Evolutionary conservation across 352 stramenopile species (phyloP), one percentile per base, ranked within the genome.

Genomic region (Phytophthora hibernalis): DNA sequence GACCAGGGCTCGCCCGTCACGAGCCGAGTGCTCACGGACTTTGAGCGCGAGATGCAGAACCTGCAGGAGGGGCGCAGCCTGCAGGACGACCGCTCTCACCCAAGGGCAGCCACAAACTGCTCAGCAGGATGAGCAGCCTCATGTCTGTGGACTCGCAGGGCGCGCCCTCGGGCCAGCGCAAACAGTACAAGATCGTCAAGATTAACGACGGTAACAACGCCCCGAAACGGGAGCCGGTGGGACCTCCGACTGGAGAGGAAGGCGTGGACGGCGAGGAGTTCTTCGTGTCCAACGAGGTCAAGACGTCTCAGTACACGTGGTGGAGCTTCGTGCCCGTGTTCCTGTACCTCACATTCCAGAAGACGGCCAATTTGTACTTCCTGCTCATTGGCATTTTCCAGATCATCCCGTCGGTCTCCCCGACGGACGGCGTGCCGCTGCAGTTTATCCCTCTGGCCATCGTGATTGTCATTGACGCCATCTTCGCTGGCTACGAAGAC

Each of bases 261-360:
- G 65, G 35, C 2, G 30, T 4, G 8, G 65, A 68, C 22, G 61
- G n/a, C 15, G 77, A 87, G 37, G 64, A 76, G 18, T 65, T 77
- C 26, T 94, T 92, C 35, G 70, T 80, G 9, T 86, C 80, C 2
- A 96, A 96, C 70, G 86, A 93, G 60, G 82, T 96, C 54, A 87
- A 82, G 60, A 96, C 89, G 40, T 92, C 85, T 15, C 79, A 96
- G 74, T 96, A 95, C 67, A 94, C 88, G 60, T 94, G 85, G 86
- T 96, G 87, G 87, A 95, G 80, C 61, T 95, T 96, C 62, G 75
- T 92, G 21, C 89, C 89, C 0, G 85, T 96, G 40, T 96, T 96
- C 47, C 65, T 96, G 18, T 96, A 93, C 48, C 54, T 93, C 33
- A 93, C 85, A 33, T 96, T 96, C 72, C 82, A 91, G 69, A 95